Evolutionary conservation across 345 rosid species (phyloP), one percentile per base, ranked within the genome.

Genomic region (Sonneratia alba): DNA sequence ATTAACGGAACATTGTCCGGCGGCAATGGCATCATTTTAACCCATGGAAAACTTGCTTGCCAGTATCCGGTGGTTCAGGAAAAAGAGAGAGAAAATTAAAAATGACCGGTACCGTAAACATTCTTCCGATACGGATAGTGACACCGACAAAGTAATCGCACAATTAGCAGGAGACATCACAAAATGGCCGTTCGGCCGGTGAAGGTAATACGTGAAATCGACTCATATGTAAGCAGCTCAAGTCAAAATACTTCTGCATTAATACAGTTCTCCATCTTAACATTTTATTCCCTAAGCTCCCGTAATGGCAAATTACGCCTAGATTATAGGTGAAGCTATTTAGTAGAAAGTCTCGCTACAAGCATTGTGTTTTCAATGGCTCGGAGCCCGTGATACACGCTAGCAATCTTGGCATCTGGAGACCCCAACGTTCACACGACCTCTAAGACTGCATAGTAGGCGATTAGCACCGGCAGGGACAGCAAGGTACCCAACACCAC

Each of bases 401-500:
- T 24, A 24, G 64, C 22, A 59, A 22, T 22, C 24, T 8, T 21
- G 64, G 10, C n/a, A 24, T 8, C 64, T 27, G 34, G 34, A 22
- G 32, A 21, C n/a, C 14, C 14, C 7, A 7, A 3, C 15, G n/a
- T 27, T 72, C 24, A 45, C 19, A 75, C 15, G 11, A 68, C 73
- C 61, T 73, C 81, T 68, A 81, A 21, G 42, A 72, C 27, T 7
- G 81, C 71, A 45, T 77, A 79, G 36, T 81, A 79, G 61, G 76
- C 80, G 0, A 77, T n/a, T 61, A 81, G 71, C 69, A 84, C 63
- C 0, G 87, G 87, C 32, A 81, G 7, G n/a, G 83, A 67, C 48
- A 67, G 80, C 37, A 81, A 21, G 69, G 68, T 81, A 0, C 85
- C 87, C n/a, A 84, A 79, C 7, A 81, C 83, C 47, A 81, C 85